Evolutionary conservation across 257 asterid species (phyloP).

Genomic region (Thymus quinquecostatus): DNA sequence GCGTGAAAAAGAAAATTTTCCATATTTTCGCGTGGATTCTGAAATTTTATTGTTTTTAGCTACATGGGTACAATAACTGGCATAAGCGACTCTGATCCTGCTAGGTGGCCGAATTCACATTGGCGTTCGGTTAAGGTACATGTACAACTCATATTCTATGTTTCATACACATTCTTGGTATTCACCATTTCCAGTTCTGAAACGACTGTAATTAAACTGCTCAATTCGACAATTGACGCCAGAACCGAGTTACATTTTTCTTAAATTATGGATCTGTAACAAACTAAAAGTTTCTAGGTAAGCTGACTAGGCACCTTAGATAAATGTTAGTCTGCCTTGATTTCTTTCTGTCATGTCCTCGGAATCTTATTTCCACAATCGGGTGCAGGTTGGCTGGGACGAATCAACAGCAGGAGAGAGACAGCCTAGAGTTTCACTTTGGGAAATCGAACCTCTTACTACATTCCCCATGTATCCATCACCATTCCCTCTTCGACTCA

Average conservation of each 20-base stretch:
- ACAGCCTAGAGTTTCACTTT: slow-evolving; percentile 80
- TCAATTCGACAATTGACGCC: not conserved
- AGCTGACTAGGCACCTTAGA: not conserved
- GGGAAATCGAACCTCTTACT: slow-evolving; percentile 87
- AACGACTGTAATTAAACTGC: not conserved
- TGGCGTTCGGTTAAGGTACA: slow-evolving; percentile 89
- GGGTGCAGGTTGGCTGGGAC: slow-evolving; percentile 82
- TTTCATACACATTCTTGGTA: not conserved
- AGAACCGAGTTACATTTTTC: not conserved
- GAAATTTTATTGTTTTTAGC: slow-evolving; percentile 42
- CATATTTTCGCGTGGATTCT: slow-evolving; percentile 14
- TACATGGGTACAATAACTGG: slow-evolving; percentile 92
- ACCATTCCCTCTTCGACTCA: slow-evolving; percentile 62
- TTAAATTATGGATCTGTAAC: not conserved
- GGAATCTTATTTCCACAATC: not conserved
- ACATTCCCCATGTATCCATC: slow-evolving; percentile 83
- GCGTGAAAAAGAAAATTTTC: not conserved
- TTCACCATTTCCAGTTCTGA: not conserved
- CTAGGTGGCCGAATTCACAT: slow-evolving; percentile 76
- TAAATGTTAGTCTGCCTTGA: too few relatives aligned
- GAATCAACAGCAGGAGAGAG: slow-evolving; percentile 85
- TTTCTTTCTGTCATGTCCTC: too few relatives aligned
- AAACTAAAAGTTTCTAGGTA: not conserved
- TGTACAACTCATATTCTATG: not conserved
- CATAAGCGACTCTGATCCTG: slow-evolving; percentile 71